A percentile compares a stretch with the other conserved stretches of the same genome.
Conservation (phyloP, 2,329 filamentous ascomycete genomes). For the Stenocarpella maydis region DNA sequence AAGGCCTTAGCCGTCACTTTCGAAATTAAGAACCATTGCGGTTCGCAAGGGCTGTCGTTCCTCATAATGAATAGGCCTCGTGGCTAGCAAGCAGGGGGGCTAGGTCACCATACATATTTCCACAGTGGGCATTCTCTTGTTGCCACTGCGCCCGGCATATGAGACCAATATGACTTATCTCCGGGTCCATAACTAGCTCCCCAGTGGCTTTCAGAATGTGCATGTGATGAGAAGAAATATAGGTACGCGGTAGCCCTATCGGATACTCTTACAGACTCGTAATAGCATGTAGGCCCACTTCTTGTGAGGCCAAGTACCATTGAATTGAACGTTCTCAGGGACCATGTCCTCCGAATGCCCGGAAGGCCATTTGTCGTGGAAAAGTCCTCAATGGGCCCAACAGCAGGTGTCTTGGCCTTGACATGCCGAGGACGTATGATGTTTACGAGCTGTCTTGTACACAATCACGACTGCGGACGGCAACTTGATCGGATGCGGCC, state of each 20-base stretch:
- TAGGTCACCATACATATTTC: too few relatives aligned
- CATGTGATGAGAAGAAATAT: not conserved
- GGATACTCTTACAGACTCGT: too few relatives aligned
- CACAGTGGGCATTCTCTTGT: not conserved
- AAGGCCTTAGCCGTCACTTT: not conserved
- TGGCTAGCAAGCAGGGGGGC: too few relatives aligned
- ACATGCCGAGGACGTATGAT: too few relatives aligned
- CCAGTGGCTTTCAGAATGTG: not conserved
- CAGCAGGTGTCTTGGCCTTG: not conserved
- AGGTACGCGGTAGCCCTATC: not conserved
- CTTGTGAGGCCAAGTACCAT: too few relatives aligned
- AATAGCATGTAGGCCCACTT: not conserved
- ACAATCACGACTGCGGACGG: not conserved
- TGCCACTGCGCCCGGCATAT: not conserved
- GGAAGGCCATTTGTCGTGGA: too few relatives aligned
- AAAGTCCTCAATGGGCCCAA: not conserved
- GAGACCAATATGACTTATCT: too few relatives aligned
- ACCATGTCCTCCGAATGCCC: not conserved
- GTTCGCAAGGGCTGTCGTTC: conserved; percentile 72
- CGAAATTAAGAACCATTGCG: too few relatives aligned
- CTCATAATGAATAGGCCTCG: conserved; percentile 91
- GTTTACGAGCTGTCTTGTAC: not conserved
- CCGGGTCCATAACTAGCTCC: not conserved
- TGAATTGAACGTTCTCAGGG: not conserved
- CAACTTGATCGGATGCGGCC: not conserved